Evolutionary conservation across 352 stramenopile species (phyloP).

Genomic region (Globisporangium recalcitrans): DNA sequence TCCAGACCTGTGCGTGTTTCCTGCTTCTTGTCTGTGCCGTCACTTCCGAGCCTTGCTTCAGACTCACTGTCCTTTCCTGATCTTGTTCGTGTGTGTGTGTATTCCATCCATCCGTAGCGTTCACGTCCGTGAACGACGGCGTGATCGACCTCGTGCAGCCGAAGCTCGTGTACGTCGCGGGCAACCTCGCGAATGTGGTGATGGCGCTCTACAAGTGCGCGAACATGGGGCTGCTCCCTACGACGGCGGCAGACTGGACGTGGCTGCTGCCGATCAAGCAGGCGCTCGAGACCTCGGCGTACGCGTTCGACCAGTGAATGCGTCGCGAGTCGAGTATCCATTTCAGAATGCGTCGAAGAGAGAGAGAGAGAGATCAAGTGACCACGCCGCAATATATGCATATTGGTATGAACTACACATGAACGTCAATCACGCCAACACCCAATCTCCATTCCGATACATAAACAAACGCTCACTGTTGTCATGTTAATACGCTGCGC

Average conservation of each 20-base stretch:
- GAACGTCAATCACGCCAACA: background rate
- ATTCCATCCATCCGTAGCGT: too few species aligned
- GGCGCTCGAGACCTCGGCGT: slow-evolving; percentile 71
- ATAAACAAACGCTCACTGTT: background rate
- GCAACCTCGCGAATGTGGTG: slow-evolving; percentile 82
- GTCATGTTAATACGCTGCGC: slow-evolving; percentile 6
- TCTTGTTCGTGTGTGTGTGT: slow-evolving; percentile 3
- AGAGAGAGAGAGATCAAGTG: background rate
- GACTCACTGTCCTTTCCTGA: slow-evolving; percentile 1
- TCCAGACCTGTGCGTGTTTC: slow-evolving; percentile 45
- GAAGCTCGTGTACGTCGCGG: slow-evolving; percentile 87
- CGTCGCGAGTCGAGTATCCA: background rate
- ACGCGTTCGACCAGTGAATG: slow-evolving; percentile 31
- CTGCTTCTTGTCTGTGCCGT: background rate
- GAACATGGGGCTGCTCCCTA: slow-evolving; percentile 90
- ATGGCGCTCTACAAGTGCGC: slow-evolving; percentile 92
- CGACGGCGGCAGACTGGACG: slow-evolving; percentile 90
- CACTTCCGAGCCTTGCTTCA: background rate
- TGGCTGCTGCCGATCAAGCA: slow-evolving; percentile 86
- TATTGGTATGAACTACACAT: background rate
- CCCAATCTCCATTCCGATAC: background rate
- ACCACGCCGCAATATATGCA: background rate
- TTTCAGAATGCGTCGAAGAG: background rate
- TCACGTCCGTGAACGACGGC: slow-evolving; percentile 68
- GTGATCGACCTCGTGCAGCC: slow-evolving; percentile 75